Conservation (phyloP, 2,329 filamentous ascomycete genomes). For the Neoascochyta sp. region DNA sequence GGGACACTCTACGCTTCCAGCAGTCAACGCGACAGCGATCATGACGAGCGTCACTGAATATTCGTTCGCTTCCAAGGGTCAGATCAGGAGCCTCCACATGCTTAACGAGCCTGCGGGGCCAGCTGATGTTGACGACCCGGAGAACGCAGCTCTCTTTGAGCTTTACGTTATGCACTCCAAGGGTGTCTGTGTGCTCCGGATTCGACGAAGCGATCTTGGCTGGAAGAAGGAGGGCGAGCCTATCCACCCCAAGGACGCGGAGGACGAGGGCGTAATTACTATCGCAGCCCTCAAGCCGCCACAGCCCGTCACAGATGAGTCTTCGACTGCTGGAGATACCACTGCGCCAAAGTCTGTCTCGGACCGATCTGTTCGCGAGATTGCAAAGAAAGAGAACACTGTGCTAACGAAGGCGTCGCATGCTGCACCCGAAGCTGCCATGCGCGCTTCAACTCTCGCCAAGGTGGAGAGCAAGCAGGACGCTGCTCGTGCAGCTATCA, state of each 20-base stretch:
- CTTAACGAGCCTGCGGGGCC: slow-evolving; percentile 65
- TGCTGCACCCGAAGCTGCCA: slow-evolving; percentile 38
- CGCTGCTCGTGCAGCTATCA: slow-evolving; percentile 38
- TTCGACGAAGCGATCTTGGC: slow-evolving; percentile 85
- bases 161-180: slow-evolving; percentile 97
- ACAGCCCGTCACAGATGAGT: slow-evolving; percentile 28
- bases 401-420: slow-evolving; percentile 29
- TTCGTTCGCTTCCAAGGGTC: slow-evolving; percentile 80
- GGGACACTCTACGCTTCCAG: slow-evolving; percentile 62
- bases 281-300: slow-evolving; percentile 61
- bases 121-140: slow-evolving; percentile 54
- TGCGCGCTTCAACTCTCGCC: slow-evolving; percentile 41
- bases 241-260: slow-evolving; percentile 70
- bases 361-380: slow-evolving; percentile 36
- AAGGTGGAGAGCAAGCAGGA: slow-evolving; percentile 44
- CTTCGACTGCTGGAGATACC: slow-evolving; percentile 39
- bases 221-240: slow-evolving; percentile 92
- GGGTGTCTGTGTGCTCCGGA: slow-evolving; percentile 83
- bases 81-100: slow-evolving; percentile 86
- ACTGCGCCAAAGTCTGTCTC: slow-evolving; percentile 32
- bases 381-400: slow-evolving; percentile 36
- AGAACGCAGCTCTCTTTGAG: slow-evolving; percentile 80
- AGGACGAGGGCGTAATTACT: slow-evolving; percentile 68
- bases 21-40: slow-evolving; percentile 91
- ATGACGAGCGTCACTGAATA: slow-evolving; percentile 96